These are phyloP conservation scores for Choiromyces venosus DNA, from an alignment of 495 filamentous ascomycete genomes.

Conservation along the genomic window DNA sequence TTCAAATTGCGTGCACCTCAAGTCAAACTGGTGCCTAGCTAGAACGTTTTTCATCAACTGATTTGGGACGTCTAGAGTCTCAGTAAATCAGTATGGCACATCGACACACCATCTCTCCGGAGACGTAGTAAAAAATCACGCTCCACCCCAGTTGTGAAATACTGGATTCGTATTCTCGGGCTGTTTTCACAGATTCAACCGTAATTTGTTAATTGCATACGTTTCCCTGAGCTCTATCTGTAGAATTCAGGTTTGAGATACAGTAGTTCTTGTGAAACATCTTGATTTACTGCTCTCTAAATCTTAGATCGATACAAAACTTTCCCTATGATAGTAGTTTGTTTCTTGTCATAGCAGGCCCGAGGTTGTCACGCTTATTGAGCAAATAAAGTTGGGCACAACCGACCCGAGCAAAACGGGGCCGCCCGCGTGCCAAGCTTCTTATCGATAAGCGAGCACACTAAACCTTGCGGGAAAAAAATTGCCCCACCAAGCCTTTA, in stretches of 20 bases:
- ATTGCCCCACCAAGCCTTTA: slow-evolving; percentile 16
- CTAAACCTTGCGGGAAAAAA: slow-evolving; percentile 12
- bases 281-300: not conserved
- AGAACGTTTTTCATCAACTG: no score
- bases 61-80: no score
- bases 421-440: not conserved
- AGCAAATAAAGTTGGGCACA: not conserved
- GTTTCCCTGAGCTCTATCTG: not conserved
- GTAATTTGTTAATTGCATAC: not conserved
- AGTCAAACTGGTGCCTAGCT: no score
- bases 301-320: not conserved
- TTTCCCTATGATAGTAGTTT: no score
- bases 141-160: no score
- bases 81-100: no score
- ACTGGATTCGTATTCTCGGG: not conserved
- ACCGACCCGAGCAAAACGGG: not conserved
- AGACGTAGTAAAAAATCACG: no score
- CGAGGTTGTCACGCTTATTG: not conserved
- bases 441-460: slow-evolving; percentile 32
- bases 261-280: not conserved
- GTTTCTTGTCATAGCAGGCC: not conserved
- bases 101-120: no score
- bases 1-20: no score
- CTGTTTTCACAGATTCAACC: not conserved
- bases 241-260: not conserved